These are phyloP conservation scores for Didymella pomorum DNA, from an alignment of 2,329 filamentous ascomycete genomes.

Conservation along the genomic window DNA sequence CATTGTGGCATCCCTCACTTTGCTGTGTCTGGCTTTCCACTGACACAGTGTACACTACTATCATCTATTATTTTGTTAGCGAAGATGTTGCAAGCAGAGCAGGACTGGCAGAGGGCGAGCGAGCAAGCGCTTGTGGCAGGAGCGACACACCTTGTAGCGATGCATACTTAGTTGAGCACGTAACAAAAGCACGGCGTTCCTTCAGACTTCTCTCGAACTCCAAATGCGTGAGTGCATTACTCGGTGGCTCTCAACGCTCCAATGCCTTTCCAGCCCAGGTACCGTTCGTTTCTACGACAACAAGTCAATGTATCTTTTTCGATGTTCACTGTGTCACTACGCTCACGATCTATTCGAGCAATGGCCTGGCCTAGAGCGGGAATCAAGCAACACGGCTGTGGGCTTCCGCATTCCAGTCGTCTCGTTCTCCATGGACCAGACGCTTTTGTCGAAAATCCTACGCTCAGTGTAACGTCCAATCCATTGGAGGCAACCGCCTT, in stretches of 20 bases:
- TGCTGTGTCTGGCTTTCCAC: constrained; percentile 33
- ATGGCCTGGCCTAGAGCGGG: too few relatives aligned
- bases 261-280: neutral
- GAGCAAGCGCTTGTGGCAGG: constrained; percentile 14
- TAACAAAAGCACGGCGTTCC: constrained; percentile 41
- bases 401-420: neutral
- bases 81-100: constrained; percentile 26
- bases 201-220: constrained; percentile 7
- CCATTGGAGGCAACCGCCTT: neutral
- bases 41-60: constrained; percentile 41
- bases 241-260: neutral
- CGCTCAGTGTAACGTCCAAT: neutral
- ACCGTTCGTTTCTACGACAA: neutral
- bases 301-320: neutral
- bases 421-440: neutral
- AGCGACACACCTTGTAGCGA: constrained; percentile 23
- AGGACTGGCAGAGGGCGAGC: constrained; percentile 18
- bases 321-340: neutral
- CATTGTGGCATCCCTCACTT: constrained; percentile 4
- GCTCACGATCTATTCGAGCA: too few relatives aligned
- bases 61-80: constrained; percentile 28
- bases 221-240: neutral
- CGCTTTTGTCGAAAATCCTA: neutral
- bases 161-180: constrained; percentile 34
- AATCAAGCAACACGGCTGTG: too few relatives aligned